Percentiles rank a stretch among this genome's conserved stretches.
These are phyloP conservation scores for Loxodes magnus DNA, from an alignment of 73 alveolate genomes.

Conservation along the genomic window DNA sequence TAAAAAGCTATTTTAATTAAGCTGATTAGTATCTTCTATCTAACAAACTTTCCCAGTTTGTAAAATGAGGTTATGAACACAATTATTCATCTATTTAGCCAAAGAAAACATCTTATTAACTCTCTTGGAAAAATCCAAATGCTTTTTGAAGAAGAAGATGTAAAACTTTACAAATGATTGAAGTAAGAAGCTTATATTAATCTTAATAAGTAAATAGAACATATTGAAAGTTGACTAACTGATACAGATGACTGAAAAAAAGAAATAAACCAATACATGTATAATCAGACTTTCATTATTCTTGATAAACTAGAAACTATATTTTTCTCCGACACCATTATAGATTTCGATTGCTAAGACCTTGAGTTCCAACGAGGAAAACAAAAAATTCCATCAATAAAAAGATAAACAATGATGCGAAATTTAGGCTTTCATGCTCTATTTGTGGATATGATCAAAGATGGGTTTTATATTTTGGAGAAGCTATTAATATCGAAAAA, in stretches of 20 bases:
- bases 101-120: background rate
- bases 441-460: background rate
- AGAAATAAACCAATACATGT: background rate
- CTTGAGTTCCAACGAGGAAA: background rate
- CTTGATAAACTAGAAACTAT: background rate
- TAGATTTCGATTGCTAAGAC: background rate
- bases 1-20: no score
- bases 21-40: no score
- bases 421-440: constrained; percentile 1
- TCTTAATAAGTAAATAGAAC: background rate
- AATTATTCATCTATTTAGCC: no score
- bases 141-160: background rate
- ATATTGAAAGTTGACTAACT: background rate
- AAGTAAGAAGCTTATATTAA: no score
- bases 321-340: background rate
- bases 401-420: constrained; percentile 1
- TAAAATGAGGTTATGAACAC: no score
- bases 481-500: background rate
- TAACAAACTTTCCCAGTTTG: no score
- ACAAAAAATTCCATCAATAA: background rate
- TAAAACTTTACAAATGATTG: no score
- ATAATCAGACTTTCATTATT: background rate
- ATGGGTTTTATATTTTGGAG: constrained; percentile 1
- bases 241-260: background rate
- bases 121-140: background rate